Evolutionary conservation across 495 filamentous ascomycete species (phyloP).

Genomic region (Stereocaulon alpinum): DNA sequence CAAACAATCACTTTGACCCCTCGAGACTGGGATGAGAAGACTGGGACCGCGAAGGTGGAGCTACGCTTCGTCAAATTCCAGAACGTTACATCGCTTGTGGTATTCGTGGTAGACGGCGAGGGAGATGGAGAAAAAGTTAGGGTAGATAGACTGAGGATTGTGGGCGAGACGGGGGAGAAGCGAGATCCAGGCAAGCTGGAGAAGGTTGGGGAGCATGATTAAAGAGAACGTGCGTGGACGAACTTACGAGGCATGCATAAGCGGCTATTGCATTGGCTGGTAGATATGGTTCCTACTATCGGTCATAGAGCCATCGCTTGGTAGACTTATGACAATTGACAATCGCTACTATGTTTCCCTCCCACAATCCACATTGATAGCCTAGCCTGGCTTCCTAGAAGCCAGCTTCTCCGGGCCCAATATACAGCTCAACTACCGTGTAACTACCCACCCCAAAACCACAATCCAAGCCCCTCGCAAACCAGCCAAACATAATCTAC

Average conservation of each 20-base stretch:
- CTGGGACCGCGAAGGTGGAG: constrained; percentile 71
- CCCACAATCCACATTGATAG: too few relatives aligned
- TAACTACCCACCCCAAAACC: too few relatives aligned
- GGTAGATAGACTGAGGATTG: constrained; percentile 71
- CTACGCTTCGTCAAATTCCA: constrained; percentile 97
- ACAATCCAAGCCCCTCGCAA: too few relatives aligned
- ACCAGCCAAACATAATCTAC: background rate
- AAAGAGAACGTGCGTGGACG: constrained; percentile 38
- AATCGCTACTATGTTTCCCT: too few relatives aligned
- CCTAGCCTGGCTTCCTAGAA: background rate
- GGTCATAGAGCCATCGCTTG: too few relatives aligned
- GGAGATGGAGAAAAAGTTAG: constrained; percentile 77
- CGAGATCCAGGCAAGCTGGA: constrained; percentile 86
- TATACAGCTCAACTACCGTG: too few relatives aligned
- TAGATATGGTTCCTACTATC: background rate
- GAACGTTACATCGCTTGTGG: constrained; percentile 70
- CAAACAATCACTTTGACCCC: constrained; percentile 63
- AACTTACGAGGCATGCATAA: constrained; percentile 8
- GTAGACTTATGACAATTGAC: too few relatives aligned
- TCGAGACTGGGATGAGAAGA: constrained; percentile 74
- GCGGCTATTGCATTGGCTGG: background rate
- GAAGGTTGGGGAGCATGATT: constrained; percentile 77
- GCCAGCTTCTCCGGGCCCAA: background rate
- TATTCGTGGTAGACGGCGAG: constrained; percentile 87
- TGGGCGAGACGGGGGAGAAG: constrained; percentile 91